Evolutionary conservation across 371 early-diverging fungal genomes (phyloP).

Genomic region (Nosema muscidifuracis): DNA sequence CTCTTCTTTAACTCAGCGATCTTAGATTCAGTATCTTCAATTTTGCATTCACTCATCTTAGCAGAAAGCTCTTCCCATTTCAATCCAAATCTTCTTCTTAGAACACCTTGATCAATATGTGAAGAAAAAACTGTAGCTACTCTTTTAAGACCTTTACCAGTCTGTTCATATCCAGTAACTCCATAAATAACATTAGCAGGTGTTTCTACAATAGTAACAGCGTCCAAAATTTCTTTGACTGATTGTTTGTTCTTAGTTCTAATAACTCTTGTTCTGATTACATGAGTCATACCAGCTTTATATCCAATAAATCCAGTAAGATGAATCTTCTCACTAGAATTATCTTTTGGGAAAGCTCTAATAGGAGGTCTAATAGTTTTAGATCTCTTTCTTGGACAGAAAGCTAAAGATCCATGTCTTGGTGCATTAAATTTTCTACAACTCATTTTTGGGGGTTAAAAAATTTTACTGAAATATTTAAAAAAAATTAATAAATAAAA

Average conservation of each 20-base stretch:
- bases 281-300: slow-evolving; percentile 99
- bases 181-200: slow-evolving; percentile 95
- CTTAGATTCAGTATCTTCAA: slow-evolving; percentile 71
- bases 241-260: slow-evolving; percentile 51
- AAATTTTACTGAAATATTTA: no score
- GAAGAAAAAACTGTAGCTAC: slow-evolving; percentile 96
- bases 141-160: slow-evolving; percentile 88
- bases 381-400: slow-evolving; percentile 93
- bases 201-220: slow-evolving; percentile 94
- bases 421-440: slow-evolving; percentile 71
- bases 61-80: slow-evolving; percentile 92
- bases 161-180: slow-evolving; percentile 97
- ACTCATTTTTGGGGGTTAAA: slow-evolving; percentile 60
- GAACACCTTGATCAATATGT: slow-evolving; percentile 90
- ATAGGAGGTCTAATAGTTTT: slow-evolving; percentile 82
- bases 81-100: slow-evolving; percentile 97
- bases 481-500: no score
- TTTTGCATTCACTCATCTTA: slow-evolving; percentile 83
- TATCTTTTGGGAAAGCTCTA: slow-evolving; percentile 97
- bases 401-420: slow-evolving; percentile 94
- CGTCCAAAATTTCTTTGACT: slow-evolving; percentile 88
- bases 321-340: slow-evolving; percentile 83
- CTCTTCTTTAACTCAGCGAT: slow-evolving; percentile 94
- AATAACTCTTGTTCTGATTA: slow-evolving; percentile 93
- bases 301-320: slow-evolving; percentile 95